These are phyloP conservation scores for Entoloma clypeatum DNA, from an alignment of 1,284 basidiomycete genomes.

Conservation along the genomic window DNA sequence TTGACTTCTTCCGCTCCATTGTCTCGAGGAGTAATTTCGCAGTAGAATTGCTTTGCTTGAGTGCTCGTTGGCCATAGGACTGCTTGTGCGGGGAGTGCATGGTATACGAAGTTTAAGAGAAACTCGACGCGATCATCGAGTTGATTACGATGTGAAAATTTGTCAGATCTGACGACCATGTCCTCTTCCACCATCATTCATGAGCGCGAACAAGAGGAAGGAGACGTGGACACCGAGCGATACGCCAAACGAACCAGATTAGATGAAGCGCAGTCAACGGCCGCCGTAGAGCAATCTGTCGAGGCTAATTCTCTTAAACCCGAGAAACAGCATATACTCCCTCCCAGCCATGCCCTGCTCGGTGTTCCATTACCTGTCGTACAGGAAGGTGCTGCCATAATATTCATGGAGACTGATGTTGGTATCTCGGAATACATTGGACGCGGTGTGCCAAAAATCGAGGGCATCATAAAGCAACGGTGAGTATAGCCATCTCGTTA, in stretches of 20 bases:
- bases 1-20: slow-evolving; percentile 87
- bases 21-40: slow-evolving; percentile 76
- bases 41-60: slow-evolving; percentile 65
- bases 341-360: slow-evolving; percentile 67
- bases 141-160: no score
- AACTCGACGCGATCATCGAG: no score
- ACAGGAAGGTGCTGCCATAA: slow-evolving; percentile 46
- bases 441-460: slow-evolving; percentile 64
- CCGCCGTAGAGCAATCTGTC: slow-evolving; percentile 15
- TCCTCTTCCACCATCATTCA: slow-evolving; percentile 26
- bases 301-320: slow-evolving; percentile 13
- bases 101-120: slow-evolving; percentile 5
- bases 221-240: slow-evolving; percentile 41
- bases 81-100: slow-evolving; percentile 43
- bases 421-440: slow-evolving; percentile 89
- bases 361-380: slow-evolving; percentile 50
- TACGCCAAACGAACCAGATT: slow-evolving; percentile 56
- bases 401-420: slow-evolving; percentile 78
- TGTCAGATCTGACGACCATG: slow-evolving; percentile 11
- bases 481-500: slow-evolving; percentile 27
- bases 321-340: slow-evolving; percentile 49
- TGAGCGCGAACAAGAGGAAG: slow-evolving; percentile 53
- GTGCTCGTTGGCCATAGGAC: slow-evolving; percentile 66
- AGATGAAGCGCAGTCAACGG: slow-evolving; percentile 28
- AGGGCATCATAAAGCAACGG: slow-evolving; percentile 95